phyloP scores from a whole-genome alignment of 352 stramenopile species.

The Phytophthora hybrid region DNA sequence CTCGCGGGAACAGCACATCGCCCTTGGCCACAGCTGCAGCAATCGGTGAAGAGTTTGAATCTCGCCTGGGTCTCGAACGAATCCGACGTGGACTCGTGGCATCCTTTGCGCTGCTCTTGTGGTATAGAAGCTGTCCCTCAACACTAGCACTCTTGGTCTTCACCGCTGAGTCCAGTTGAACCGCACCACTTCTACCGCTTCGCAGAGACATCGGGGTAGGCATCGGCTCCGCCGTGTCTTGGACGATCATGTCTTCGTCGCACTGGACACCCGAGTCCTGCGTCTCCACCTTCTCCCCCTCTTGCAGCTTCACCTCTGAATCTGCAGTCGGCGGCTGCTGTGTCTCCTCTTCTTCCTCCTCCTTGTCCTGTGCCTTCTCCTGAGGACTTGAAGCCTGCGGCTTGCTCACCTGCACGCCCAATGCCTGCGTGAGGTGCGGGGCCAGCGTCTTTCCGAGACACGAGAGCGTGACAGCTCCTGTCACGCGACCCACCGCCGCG shows the following conservation, averaged over 20 bases:
- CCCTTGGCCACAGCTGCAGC: neutral
- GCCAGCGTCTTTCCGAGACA: constrained; percentile 55
- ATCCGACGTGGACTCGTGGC: neutral
- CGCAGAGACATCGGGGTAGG: neutral
- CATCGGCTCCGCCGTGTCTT: neutral
- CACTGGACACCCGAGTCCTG: constrained; percentile 46
- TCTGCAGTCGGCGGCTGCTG: neutral
- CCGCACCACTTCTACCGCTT: neutral
- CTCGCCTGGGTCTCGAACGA: neutral
- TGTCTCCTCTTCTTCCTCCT: neutral
- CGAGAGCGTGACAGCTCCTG: constrained; percentile 47
- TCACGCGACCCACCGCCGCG: constrained; percentile 28
- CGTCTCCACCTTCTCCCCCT: constrained; percentile 13
- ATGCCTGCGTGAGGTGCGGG: constrained; percentile 39
- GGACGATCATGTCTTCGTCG: constrained; percentile 27
- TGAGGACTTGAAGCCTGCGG: constrained; percentile 19
- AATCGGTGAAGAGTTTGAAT: neutral
- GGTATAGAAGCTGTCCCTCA: constrained; percentile 10
- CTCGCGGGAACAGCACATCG: constrained; percentile 30
- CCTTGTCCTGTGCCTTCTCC: too few species aligned
- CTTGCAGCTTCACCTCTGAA: neutral
- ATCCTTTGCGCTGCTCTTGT: constrained; percentile 3
- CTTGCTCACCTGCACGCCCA: constrained; percentile 45
- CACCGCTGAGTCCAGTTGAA: neutral
- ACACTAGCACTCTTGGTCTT: neutral